Evolutionary conservation across 495 filamentous ascomycete species (phyloP).

Genomic region (Penicillium soppii): DNA sequence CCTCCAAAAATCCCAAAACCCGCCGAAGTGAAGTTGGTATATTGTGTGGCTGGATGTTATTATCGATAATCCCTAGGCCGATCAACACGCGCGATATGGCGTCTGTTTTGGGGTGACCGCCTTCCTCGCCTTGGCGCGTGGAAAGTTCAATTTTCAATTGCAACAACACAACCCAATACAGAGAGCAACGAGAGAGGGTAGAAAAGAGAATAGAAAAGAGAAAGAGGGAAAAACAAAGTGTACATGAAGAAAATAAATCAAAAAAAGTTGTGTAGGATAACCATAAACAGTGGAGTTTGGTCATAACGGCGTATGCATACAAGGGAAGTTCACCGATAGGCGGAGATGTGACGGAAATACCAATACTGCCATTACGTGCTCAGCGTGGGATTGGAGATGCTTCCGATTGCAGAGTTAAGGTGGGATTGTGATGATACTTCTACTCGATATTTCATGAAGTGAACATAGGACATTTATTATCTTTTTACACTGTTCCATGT

Average conservation of each 20-base stretch:
- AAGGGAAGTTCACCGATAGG: neutral
- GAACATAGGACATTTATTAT: neutral
- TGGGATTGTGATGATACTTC: neutral
- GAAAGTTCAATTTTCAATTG: slow-evolving; percentile 12
- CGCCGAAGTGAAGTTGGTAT: slow-evolving; percentile 2
- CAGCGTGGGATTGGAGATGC: slow-evolving; percentile 28
- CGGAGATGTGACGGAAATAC: slow-evolving; percentile 16
- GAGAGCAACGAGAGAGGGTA: neutral
- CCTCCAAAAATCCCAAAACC: neutral
- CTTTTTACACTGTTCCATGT: neutral
- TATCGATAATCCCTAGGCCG: slow-evolving; percentile 34
- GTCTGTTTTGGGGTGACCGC: slow-evolving; percentile 37
- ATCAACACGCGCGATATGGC: slow-evolving; percentile 33
- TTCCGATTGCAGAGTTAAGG: slow-evolving; percentile 25
- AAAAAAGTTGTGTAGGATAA: slow-evolving; percentile 16
- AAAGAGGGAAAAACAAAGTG: slow-evolving; percentile 8
- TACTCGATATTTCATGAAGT: neutral
- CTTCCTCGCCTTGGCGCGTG: slow-evolving; percentile 39
- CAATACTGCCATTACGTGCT: slow-evolving; percentile 18
- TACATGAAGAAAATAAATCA: slow-evolving; percentile 7
- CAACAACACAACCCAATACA: neutral
- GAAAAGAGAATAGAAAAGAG: slow-evolving; percentile 5
- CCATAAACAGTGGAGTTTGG: slow-evolving; percentile 28
- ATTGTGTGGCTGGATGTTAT: slow-evolving; percentile 32
- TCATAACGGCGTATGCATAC: slow-evolving; percentile 19